phyloP scores from a whole-genome alignment of 2,329 filamentous ascomycete species.

The Cladobotryum protrusum region DNA sequence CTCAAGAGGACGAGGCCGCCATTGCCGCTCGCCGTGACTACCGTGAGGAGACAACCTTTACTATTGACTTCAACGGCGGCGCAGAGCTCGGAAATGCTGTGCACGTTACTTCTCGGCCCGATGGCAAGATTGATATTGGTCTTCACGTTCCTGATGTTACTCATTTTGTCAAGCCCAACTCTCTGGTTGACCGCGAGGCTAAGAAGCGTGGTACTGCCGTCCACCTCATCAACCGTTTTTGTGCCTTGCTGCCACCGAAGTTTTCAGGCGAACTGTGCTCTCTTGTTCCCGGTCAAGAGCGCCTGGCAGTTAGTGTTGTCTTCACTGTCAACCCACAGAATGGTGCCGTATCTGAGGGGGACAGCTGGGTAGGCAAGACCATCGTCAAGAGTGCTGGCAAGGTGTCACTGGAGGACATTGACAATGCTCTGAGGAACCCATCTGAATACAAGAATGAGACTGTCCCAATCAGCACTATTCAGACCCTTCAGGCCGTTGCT shows the following conservation, averaged over 20 bases:
- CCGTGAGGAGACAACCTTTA: conserved; percentile 81
- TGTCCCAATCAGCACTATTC: conserved; percentile 68
- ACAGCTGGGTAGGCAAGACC: conserved; percentile 89
- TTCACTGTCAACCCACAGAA: conserved; percentile 83
- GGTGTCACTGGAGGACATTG: conserved; percentile 78
- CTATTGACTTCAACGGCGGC: conserved; percentile 82
- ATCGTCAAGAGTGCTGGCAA: conserved; percentile 89
- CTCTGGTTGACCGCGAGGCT: conserved; percentile 90
- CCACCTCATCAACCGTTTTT: conserved; percentile 81
- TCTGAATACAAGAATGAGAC: conserved; percentile 57
- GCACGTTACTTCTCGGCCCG: conserved; percentile 76
- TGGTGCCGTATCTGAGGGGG: conserved; percentile 72
- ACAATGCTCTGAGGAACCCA: conserved; percentile 66
- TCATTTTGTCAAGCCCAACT: conserved; percentile 95
- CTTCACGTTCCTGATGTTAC: conserved; percentile 92
- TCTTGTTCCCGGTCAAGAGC: conserved; percentile 77
- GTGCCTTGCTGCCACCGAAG: conserved; percentile 83
- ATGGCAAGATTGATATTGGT: conserved; percentile 88
- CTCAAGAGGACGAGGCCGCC: conserved; percentile 71
- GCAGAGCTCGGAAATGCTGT: conserved; percentile 88
- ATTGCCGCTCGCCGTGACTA: conserved; percentile 79
- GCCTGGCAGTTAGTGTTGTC: conserved; percentile 85
- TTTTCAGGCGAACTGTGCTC: conserved; percentile 85
- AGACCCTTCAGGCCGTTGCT: conserved; percentile 72
- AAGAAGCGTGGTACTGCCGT: conserved; percentile 97